Base-by-base conservation (phyloP, 768 basidiomycete genomes). In the Kwoniella heveanensis region DNA sequence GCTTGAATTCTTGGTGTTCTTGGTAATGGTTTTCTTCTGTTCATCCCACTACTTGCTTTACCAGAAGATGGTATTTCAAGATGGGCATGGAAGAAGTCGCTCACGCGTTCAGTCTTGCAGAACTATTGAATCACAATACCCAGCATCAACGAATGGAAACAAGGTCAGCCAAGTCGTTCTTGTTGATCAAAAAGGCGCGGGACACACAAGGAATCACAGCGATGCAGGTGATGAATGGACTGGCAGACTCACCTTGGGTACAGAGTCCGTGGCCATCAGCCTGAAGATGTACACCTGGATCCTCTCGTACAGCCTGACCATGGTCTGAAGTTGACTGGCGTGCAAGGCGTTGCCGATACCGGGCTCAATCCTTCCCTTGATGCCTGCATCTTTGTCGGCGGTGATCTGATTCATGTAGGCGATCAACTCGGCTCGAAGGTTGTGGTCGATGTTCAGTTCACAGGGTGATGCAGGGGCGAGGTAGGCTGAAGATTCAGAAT, bases 361-460 rank as follows among this genome's bases (percentile, higher is more conserved):
- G 10, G 88, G 85, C 76, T 92, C 92, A 24, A 92, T 86, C 30
- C 70, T 71, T 6, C 75, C 77, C 36, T 77, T 75, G 24, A 71
- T 65, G 26, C 69, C 67, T 1, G 70, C 73, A 37, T 74, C 77
- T 49, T 69, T 70, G 47, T 80, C 88, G 52, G 87, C 88, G 68
- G 94, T 89, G 26, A 92, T 90, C 57, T 96, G 91, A 79, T 89
- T 89, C 65, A 99, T 85, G 79, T 98, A 98, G 70, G 88, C 90
- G 62, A 91, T 90, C 56, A 99, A 84, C 81, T 98, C 96, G 70
- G 92, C 92, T 66, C 96, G 88, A 39, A 99, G 83, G 39, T 90
- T 91, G 79, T 99, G 96, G 77, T 99, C 96, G 69, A 99, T 99
- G 81, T 99, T 99, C 65, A 99, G 86, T 81, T 98, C 96, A 81